These are phyloP conservation scores for Fusarium sulawesiense DNA, from an alignment of 2,329 filamentous ascomycete species.

Conservation along the genomic window DNA sequence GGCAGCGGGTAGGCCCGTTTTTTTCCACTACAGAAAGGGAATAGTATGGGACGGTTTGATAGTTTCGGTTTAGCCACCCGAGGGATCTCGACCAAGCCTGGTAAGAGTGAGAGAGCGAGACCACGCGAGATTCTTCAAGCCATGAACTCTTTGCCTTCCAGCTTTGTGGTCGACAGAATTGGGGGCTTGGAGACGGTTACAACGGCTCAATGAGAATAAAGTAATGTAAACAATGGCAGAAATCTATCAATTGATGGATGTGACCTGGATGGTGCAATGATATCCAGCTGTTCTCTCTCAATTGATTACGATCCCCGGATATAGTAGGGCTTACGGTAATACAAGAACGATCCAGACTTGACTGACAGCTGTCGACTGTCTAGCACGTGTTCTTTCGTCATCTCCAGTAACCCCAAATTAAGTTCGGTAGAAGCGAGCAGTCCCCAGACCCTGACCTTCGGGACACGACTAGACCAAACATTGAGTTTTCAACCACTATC, in stretches of 20 bases:
- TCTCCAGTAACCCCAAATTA: background rate
- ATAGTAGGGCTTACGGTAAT: too few relatives aligned
- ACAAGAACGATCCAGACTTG: background rate
- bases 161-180: rapidly evolving
- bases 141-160: background rate
- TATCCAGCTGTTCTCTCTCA: too few relatives aligned
- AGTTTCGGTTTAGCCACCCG: background rate
- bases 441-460: background rate
- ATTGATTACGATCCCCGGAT: background rate
- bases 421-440: background rate
- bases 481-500: conserved; percentile 8
- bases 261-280: background rate
- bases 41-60: background rate
- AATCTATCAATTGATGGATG: background rate
- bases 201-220: background rate
- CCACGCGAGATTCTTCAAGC: background rate
- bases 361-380: too few relatives aligned
- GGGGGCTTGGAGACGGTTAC: background rate
- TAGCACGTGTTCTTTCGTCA: background rate
- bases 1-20: conserved; percentile 13
- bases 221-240: background rate
- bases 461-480: background rate
- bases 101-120: background rate
- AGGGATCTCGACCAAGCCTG: background rate
- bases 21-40: background rate